Evolutionary conservation across 768 basidiomycete species (phyloP).

Genomic region (Boletus reticulatus): DNA sequence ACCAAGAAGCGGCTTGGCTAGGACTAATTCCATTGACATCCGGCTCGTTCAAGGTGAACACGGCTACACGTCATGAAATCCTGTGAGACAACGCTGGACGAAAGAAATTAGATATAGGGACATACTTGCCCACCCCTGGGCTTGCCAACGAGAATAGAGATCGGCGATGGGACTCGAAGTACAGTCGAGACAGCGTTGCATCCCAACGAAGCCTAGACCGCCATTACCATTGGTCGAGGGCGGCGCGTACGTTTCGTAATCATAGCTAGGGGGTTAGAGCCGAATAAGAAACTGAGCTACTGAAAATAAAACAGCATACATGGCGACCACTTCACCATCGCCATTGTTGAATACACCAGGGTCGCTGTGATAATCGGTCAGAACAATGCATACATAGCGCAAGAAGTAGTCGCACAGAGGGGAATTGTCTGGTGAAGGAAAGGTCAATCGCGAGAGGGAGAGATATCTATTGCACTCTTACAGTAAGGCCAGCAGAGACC

Average conservation of each 20-base stretch:
- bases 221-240: conserved; percentile 35
- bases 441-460: background rate
- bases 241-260: conserved; percentile 36
- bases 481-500: conserved; percentile 39
- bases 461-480: conserved; percentile 1
- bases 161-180: conserved; percentile 34
- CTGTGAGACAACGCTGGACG: background rate
- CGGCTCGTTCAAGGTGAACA: conserved; percentile 38
- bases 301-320: conserved; percentile 18
- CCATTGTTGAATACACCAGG: conserved; percentile 35
- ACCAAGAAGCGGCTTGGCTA: conserved; percentile 34
- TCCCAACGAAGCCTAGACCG: conserved; percentile 38
- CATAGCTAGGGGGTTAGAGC: conserved; percentile 27
- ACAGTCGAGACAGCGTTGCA: conserved; percentile 39
- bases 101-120: background rate
- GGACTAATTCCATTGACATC: conserved; percentile 32
- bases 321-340: conserved; percentile 32
- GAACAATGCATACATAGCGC: background rate
- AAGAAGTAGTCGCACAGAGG: conserved; percentile 25
- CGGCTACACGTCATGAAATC: conserved; percentile 15
- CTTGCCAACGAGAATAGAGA: conserved; percentile 31
- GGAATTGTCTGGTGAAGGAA: conserved; percentile 21
- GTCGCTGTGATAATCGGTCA: conserved; percentile 17
- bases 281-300: background rate
- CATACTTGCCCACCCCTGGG: conserved; percentile 33